These are phyloP conservation scores for Beauveria australis DNA, from an alignment of 2,329 filamentous ascomycete species.

Conservation along the genomic window DNA sequence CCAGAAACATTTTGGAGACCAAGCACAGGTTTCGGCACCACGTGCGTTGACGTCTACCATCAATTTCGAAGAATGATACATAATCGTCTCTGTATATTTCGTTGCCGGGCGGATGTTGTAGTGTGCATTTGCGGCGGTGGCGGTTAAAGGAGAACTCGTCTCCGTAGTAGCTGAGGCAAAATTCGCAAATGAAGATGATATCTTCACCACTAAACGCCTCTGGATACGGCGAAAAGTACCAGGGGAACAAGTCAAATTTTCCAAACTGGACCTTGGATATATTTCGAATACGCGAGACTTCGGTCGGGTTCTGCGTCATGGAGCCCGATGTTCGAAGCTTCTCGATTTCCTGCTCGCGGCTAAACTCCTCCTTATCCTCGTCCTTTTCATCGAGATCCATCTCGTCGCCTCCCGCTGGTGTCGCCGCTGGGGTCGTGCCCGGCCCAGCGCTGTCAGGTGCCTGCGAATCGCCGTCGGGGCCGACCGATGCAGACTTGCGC, in stretches of 20 bases:
- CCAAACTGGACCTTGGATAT: conserved; percentile 93
- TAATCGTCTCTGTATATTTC: conserved; percentile 95
- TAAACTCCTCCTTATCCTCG: conserved; percentile 49
- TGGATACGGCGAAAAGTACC: conserved; percentile 98
- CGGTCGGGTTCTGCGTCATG: conserved; percentile 98
- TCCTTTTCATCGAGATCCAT: conserved; percentile 48
- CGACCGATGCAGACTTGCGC: conserved; percentile 34
- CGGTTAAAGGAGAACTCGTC: conserved; percentile 74
- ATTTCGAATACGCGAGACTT: conserved; percentile 92
- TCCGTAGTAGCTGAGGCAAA: conserved; percentile 87
- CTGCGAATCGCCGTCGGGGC: conserved; percentile 37
- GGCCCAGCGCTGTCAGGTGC: conserved; percentile 34
- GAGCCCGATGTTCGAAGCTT: conserved; percentile 89
- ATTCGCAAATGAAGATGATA: conserved; percentile 93
- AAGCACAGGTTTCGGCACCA: conserved; percentile 96
- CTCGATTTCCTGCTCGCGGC: conserved; percentile 87
- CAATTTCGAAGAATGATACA: conserved; percentile 95
- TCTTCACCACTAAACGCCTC: conserved; percentile 82
- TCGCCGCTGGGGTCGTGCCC: conserved; percentile 37
- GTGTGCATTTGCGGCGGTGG: conserved; percentile 80
- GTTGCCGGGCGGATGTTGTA: conserved; percentile 91
- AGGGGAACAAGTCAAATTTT: conserved; percentile 82
- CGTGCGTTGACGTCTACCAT: conserved; percentile 84
- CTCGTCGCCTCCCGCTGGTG: conserved; percentile 39
- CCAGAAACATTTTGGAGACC: conserved; percentile 90